Base-by-base conservation (phyloP, 1,139 yeast species). In the Meyerozyma carpophila region DNA sequence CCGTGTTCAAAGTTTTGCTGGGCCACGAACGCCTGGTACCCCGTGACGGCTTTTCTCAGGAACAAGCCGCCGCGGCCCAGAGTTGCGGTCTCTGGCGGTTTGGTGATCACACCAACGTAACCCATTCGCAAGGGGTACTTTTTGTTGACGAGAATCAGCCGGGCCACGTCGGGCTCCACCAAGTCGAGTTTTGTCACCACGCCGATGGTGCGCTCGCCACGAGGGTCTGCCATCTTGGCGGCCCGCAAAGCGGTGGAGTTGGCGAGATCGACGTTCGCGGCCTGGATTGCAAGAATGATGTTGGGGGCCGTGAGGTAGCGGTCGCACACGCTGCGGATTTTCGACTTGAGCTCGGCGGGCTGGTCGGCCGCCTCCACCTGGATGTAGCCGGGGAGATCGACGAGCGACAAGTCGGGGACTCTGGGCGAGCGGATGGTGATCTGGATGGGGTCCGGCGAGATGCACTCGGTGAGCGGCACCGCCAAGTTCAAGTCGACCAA, bases 181-280 rank as follows among this genome's bases (percentile, higher is more conserved):
- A 94, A 73, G 63, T 94, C 98, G 63, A 94, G 66, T 60, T 94
- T 94, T 3, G 98, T 93, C 43, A 93, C 81, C 8, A 93, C 98
- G 44, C 99, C 99, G 50, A 93, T 84, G 0, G 98, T 93, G 59
- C 98, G 77, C 59, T 88, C 94, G 39, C 98, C 98, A 43, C 82
- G 73, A 13, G 98, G 98, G 59, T 93, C 98, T 0, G 94, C 91
- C n/a, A 75, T 50, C 51, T 91, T 82, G n/a, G 96, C 87, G 0
- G 98, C 97, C 48, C 95, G 74, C 47, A 93, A 76, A 0, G 98
- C 98, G 2, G 97, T 81, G 31, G 97, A 89, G 61, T 93, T 93
- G 1, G 98, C 98, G 58, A 94, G 73, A 70, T 94, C 99, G 2
- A 93, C 98, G 65, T 94, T 98, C 0, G 98, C 98, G 1, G 98